A percentile compares a stretch with the other conserved stretches of the same genome.
These are phyloP conservation scores for Starmerella bombicola DNA, from an alignment of 805 yeast species.

Conservation along the genomic window DNA sequence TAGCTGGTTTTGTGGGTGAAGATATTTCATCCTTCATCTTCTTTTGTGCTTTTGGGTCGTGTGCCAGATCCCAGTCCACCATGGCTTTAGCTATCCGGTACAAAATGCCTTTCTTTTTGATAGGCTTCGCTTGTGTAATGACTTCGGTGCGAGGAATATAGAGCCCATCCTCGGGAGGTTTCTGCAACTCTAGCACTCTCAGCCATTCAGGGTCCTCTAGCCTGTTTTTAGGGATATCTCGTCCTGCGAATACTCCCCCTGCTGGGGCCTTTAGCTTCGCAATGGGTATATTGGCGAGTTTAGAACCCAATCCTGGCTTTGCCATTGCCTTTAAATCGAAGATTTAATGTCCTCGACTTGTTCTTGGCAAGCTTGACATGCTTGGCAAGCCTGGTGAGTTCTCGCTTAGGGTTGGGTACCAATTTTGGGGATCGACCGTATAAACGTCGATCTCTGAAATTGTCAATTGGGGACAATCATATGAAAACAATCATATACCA, in stretches of 20 bases:
- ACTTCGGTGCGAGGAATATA: slow-evolving; percentile 11
- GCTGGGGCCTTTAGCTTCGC: slow-evolving; percentile 15
- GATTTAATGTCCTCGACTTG: too few species aligned
- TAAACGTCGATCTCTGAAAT: too few species aligned
- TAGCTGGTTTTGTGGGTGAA: not conserved
- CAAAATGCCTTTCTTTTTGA: slow-evolving; percentile 12
- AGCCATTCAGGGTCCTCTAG: slow-evolving; percentile 18
- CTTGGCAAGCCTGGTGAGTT: too few species aligned
- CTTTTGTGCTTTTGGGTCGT: not conserved
- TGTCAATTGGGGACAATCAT: too few species aligned
- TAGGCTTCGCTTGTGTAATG: not conserved
- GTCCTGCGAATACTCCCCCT: slow-evolving; percentile 20
- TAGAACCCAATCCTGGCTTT: slow-evolving; percentile 1
- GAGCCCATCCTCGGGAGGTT: slow-evolving; percentile 23
- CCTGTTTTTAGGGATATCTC: slow-evolving; percentile 19
- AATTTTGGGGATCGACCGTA: too few species aligned
- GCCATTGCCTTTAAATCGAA: too few species aligned
- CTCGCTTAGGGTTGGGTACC: too few species aligned
- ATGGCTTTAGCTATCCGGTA: slow-evolving; percentile 15
- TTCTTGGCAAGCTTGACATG: too few species aligned
- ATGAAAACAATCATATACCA: too few species aligned
- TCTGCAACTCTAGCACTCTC: slow-evolving; percentile 16
- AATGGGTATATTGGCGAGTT: slow-evolving; percentile 15
- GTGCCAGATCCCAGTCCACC: slow-evolving; percentile 11
- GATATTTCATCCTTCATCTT: not conserved